A percentile compares a stretch with the other conserved stretches of the same genome.
Evolutionary conservation across 345 rosid genomes (phyloP).

Genomic region (Salix caprea): DNA sequence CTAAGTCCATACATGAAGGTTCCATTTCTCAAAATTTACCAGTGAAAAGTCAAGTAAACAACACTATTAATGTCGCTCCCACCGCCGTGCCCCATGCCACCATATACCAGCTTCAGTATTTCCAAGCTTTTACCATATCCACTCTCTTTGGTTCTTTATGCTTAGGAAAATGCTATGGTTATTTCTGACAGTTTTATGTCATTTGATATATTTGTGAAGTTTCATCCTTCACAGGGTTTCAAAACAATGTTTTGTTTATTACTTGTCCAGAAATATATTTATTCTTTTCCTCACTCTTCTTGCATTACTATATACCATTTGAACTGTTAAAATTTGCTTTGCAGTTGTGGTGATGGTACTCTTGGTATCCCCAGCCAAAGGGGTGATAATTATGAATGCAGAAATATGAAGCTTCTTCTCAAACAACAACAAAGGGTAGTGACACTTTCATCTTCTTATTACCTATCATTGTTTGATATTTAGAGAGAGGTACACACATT

Average conservation of each 20-base stretch:
- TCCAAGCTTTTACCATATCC: neutral
- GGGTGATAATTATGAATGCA: conserved; percentile 97
- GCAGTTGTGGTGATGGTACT: conserved; percentile 96
- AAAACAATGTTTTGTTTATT: neutral
- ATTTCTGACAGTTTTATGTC: neutral
- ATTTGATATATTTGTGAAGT: neutral
- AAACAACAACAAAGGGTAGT: conserved; percentile 95
- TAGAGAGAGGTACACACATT: neutral
- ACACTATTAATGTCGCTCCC: neutral
- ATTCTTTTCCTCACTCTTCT: neutral
- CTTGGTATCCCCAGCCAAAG: conserved; percentile 91
- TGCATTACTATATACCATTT: neutral
- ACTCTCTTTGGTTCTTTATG: neutral
- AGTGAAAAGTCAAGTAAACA: neutral
- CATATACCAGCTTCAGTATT: neutral
- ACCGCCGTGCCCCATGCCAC: no score
- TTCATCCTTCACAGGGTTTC: neutral
- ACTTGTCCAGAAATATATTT: neutral
- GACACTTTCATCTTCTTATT: neutral
- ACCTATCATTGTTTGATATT: neutral
- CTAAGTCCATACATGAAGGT: neutral
- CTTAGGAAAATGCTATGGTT: neutral
- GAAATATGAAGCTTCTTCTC: conserved; percentile 98
- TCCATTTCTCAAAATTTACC: neutral
- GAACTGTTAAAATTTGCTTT: conserved; percentile 22